Evolutionary conservation across 805 yeast species (phyloP), one percentile per base, ranked within the genome.

Genomic region (Kluyveromyces dobzhanskii): DNA sequence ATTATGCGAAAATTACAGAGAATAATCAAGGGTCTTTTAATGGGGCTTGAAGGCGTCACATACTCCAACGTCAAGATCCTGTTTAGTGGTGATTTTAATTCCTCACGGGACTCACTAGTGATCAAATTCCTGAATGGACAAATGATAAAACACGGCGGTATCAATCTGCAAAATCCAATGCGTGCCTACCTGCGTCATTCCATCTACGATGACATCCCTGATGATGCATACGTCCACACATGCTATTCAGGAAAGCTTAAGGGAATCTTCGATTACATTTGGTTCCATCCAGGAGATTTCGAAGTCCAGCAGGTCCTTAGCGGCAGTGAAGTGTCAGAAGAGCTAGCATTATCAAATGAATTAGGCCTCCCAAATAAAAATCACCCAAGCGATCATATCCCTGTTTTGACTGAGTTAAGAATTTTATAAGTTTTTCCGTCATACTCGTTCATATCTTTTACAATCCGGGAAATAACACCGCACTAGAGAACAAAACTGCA

Each of bases 81-180:
- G 8, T 65, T 76, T 57, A 64, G 71, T 12, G 83, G 82, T 1
- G 83, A 77, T 52, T 65, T 75, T 44, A 77, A 77, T 48, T 73
- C 80, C 1, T 59, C 61, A 4, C 71, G 74, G 9, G 54, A 61
- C 14, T 73, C 80, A 1, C 56, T 68, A 42, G 78, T 74, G 7
- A 68, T 69, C 32, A 57, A 67, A n/a, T 68, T 70, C 40, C 47
- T 69, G 26, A 60, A 55, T 32, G 61, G 66, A 3, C 58, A 57
- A 34, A 46, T 56, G 8, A 51, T 65, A 16, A 49, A 47, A 11
- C 49, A 56, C 16, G 44, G 48, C 10, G 51, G 57, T 31, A 42
- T 59, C 14, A 59, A 54, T 25, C 45, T 59, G 38, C 39, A 51
- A 18, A 51, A 49, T 46, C 68, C 53, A 31, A 64, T 37, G 61